Conservation (phyloP, 352 stramenopile genomes). For the Blastocystis sp. region DNA sequence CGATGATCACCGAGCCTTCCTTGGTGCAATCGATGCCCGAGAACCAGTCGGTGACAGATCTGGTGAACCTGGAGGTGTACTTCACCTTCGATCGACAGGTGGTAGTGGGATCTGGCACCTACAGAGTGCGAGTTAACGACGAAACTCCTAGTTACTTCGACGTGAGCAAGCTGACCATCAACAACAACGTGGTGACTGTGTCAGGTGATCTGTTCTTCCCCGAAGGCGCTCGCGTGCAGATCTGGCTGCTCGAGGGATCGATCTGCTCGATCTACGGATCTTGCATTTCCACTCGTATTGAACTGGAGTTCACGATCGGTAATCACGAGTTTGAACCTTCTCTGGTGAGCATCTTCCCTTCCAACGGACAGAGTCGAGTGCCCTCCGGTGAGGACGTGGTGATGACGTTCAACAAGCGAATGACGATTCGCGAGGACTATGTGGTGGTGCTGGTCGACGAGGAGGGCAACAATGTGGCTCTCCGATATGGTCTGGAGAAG, state of each 20-base stretch:
- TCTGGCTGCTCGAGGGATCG: background rate
- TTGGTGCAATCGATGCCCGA: background rate
- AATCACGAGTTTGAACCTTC: background rate
- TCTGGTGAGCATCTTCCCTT: background rate
- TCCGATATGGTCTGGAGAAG: slow-evolving; percentile 1
- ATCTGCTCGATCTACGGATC: background rate
- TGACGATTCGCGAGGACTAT: background rate
- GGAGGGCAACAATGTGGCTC: background rate
- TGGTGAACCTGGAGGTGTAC: background rate
- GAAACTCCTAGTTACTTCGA: background rate
- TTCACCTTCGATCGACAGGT: slow-evolving; percentile 33
- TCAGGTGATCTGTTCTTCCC: background rate
- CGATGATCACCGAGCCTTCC: background rate
- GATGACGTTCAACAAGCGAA: slow-evolving; percentile 44
- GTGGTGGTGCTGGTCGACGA: slow-evolving; percentile 1
- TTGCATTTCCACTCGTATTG: background rate
- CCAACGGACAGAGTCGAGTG: background rate
- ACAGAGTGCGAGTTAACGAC: background rate
- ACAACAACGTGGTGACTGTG: background rate
- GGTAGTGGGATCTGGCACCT: background rate
- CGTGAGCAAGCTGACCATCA: background rate
- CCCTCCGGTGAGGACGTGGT: background rate
- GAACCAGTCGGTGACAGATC: background rate
- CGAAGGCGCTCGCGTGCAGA: background rate
- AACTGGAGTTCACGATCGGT: background rate